A percentile compares a stretch with the other conserved stretches of the same genome.
These are phyloP conservation scores for Zancudomyces culisetae DNA, from an alignment of 371 early-diverging fungal species.

Conservation along the genomic window DNA sequence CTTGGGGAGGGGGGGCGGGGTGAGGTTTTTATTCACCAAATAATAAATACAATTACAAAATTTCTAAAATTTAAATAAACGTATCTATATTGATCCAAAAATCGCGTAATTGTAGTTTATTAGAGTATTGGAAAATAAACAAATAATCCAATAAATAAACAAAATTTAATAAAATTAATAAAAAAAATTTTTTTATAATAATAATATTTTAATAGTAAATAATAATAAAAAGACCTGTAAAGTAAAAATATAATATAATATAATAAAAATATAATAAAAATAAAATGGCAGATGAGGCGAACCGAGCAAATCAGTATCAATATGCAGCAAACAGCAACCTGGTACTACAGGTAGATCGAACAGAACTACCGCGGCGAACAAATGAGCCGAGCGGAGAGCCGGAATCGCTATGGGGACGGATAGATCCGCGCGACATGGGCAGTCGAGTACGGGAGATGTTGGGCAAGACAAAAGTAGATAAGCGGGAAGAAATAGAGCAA, in stretches of 20 bases:
- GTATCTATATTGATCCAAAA: no score
- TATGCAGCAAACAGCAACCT: constrained; percentile 87
- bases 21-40: no score
- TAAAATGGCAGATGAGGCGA: constrained; percentile 55
- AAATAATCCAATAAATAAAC: no score
- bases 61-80: no score
- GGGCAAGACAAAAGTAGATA: constrained; percentile 24
- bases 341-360: constrained; percentile 76
- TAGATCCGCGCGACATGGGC: constrained; percentile 74
- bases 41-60: no score
- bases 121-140: no score
- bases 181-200: background rate
- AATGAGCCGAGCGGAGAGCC: constrained; percentile 92
- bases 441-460: constrained; percentile 48
- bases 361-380: constrained; percentile 61
- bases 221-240: background rate
- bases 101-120: no score
- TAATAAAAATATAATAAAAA: background rate
- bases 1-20: no score
- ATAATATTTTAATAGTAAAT: background rate
- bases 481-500: constrained; percentile 27
- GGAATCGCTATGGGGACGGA: constrained; percentile 71
- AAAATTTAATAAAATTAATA: no score
- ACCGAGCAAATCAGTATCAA: constrained; percentile 59
- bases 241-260: background rate